Evolutionary conservation across 2,329 filamentous ascomycete genomes (phyloP).

Genomic region (Stromatinia cepivora): DNA sequence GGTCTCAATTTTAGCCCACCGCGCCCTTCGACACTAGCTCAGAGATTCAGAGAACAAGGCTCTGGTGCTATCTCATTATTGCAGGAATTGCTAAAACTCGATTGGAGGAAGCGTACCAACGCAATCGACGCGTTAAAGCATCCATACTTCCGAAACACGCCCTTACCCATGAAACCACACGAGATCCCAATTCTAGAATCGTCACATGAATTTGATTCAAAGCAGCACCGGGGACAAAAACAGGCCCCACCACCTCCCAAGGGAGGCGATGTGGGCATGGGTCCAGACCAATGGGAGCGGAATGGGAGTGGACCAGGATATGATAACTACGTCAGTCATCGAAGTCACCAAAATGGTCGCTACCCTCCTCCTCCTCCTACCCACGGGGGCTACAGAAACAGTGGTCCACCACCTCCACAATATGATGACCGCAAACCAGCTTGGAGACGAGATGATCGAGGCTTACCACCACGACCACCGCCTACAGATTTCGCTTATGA

Average conservation of each 20-base stretch:
- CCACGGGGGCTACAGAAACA: constrained; percentile 35
- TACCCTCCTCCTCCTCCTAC: constrained; percentile 31
- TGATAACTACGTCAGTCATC: constrained; percentile 34
- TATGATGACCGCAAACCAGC: constrained; percentile 40
- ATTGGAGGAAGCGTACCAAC: constrained; percentile 87
- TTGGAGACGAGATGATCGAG: constrained; percentile 37
- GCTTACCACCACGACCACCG: constrained; percentile 39
- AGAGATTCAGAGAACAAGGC: constrained; percentile 73
- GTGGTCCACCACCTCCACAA: constrained; percentile 32
- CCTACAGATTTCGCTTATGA: constrained; percentile 37
- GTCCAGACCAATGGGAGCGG: constrained; percentile 47
- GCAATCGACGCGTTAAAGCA: constrained; percentile 92
- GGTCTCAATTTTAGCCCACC: constrained; percentile 60
- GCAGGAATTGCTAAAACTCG: constrained; percentile 78
- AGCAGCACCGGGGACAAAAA: constrained; percentile 85
- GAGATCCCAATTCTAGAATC: constrained; percentile 93
- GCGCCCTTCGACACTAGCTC: constrained; percentile 64
- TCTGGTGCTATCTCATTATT: constrained; percentile 76
- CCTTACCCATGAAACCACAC: constrained; percentile 76
- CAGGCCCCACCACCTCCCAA: constrained; percentile 84
- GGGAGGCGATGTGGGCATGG: constrained; percentile 82
- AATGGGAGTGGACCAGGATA: constrained; percentile 35
- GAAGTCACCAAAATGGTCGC: constrained; percentile 23
- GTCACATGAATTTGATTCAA: constrained; percentile 92
- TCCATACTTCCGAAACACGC: constrained; percentile 80